phyloP scores from a whole-genome alignment of 1,284 basidiomycete species.

The Leccinum angustisporum region DNA sequence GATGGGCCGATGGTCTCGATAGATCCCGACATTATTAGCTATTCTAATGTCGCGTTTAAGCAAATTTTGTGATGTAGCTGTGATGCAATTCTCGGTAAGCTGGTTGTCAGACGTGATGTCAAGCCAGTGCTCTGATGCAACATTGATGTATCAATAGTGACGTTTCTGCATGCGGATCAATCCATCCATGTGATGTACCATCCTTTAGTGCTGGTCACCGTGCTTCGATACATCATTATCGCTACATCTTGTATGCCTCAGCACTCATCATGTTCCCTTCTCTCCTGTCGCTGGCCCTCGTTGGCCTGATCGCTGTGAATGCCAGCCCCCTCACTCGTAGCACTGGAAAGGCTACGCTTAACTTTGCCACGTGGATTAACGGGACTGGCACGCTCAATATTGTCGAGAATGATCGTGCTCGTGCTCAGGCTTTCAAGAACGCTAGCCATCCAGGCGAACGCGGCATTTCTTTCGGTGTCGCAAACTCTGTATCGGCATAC shows the following conservation, averaged over 20 bases:
- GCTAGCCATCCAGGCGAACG: background rate
- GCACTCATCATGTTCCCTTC: conserved; percentile 19
- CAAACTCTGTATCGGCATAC: conserved; percentile 32
- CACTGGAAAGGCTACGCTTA: conserved; percentile 16
- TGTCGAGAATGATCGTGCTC: conserved; percentile 9
- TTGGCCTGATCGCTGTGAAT: conserved; percentile 9
- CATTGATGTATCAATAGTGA: no score
- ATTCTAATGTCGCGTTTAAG: no score
- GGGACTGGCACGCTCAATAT: conserved; percentile 6
- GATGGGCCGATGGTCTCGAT: no score
- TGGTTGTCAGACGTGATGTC: no score
- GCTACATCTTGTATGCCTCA: background rate
- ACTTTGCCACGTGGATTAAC: conserved; percentile 20
- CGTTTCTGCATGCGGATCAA: no score
- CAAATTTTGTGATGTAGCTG: no score
- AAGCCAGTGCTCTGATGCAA: no score
- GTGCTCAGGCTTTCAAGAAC: conserved; percentile 1
- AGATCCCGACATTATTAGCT: no score
- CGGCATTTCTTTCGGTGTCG: conserved; percentile 6
- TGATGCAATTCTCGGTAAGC: no score
- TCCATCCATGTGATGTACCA: no score
- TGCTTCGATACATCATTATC: no score
- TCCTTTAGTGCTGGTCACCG: no score
- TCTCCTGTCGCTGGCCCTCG: conserved; percentile 15
- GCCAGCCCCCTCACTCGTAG: conserved; percentile 15